phyloP scores from a whole-genome alignment of 495 filamentous ascomycete genomes.

The Extremus antarcticus region DNA sequence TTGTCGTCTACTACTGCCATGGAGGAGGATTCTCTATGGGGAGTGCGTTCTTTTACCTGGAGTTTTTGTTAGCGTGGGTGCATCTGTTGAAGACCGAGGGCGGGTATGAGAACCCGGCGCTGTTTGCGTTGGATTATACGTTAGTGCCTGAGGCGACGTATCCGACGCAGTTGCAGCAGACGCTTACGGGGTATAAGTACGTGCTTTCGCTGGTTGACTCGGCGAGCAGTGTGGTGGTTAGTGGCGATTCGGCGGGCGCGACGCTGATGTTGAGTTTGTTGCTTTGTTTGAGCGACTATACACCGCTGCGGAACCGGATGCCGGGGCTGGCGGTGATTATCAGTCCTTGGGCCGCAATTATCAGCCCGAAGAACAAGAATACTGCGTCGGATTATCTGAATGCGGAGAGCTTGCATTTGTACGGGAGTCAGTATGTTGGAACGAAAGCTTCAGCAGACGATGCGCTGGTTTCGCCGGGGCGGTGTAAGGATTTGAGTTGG shows the following conservation, averaged over 20 bases:
- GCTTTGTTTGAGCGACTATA: slow-evolving; percentile 41
- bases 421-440: slow-evolving; percentile 55
- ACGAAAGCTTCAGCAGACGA: slow-evolving; percentile 35
- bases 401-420: slow-evolving; percentile 42
- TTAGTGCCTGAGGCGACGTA: slow-evolving; percentile 63
- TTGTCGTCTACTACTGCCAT: slow-evolving; percentile 65
- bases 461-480: slow-evolving; percentile 54
- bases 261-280: slow-evolving; percentile 57
- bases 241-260: slow-evolving; percentile 65
- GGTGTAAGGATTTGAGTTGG: slow-evolving; percentile 48
- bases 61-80: slow-evolving; percentile 61
- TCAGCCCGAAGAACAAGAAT: slow-evolving; percentile 44
- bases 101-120: slow-evolving; percentile 59
- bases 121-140: slow-evolving; percentile 70
- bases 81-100: slow-evolving; percentile 39
- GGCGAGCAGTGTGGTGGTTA: slow-evolving; percentile 48
- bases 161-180: slow-evolving; percentile 57
- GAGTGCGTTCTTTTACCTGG: slow-evolving; percentile 66
- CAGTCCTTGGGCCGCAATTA: slow-evolving; percentile 45
- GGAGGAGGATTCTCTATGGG: slow-evolving; percentile 73
- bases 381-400: slow-evolving; percentile 54
- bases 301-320: slow-evolving; percentile 35
- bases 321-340: slow-evolving; percentile 49
- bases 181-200: slow-evolving; percentile 53
- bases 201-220: slow-evolving; percentile 42